These are phyloP conservation scores for Neonectria magnoliae DNA, from an alignment of 2,329 filamentous ascomycete species.

Conservation along the genomic window DNA sequence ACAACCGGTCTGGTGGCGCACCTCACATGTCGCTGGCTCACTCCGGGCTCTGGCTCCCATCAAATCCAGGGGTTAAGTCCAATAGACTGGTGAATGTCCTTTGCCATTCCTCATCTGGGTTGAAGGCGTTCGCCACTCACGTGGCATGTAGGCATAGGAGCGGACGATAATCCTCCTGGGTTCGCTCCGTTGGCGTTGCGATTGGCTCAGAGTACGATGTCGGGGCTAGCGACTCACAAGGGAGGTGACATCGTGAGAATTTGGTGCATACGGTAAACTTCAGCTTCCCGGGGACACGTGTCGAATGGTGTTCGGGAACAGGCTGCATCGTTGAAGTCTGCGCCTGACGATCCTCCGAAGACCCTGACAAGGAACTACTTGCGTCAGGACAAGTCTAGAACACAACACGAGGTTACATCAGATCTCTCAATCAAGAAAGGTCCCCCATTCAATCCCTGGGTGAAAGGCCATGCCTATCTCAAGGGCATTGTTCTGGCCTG, in stretches of 20 bases:
- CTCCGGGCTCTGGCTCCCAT: slow-evolving; percentile 1
- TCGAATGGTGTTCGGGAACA: neutral
- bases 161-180: neutral
- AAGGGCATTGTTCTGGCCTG: slow-evolving; percentile 7
- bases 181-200: neutral
- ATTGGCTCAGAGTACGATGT: neutral
- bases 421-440: slow-evolving; percentile 12
- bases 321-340: neutral
- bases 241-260: neutral
- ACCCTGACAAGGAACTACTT: neutral
- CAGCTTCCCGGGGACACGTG: neutral
- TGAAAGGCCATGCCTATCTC: neutral
- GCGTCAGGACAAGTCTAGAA: slow-evolving; percentile 3
- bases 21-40: neutral
- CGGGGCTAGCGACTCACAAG: neutral
- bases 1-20: slow-evolving; percentile 1
- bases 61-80: slow-evolving; percentile 1
- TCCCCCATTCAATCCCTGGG: neutral
- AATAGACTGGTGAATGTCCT: neutral
- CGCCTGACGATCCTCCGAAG: neutral
- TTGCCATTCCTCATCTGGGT: slow-evolving; percentile 7
- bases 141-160: slow-evolving; percentile 1
- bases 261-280: too few species aligned
- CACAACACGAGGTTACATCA: slow-evolving; percentile 3
- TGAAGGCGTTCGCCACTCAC: neutral